Evolutionary conservation across 2,329 filamentous ascomycete genomes (phyloP).

Genomic region (Sphaceloma murrayae): DNA sequence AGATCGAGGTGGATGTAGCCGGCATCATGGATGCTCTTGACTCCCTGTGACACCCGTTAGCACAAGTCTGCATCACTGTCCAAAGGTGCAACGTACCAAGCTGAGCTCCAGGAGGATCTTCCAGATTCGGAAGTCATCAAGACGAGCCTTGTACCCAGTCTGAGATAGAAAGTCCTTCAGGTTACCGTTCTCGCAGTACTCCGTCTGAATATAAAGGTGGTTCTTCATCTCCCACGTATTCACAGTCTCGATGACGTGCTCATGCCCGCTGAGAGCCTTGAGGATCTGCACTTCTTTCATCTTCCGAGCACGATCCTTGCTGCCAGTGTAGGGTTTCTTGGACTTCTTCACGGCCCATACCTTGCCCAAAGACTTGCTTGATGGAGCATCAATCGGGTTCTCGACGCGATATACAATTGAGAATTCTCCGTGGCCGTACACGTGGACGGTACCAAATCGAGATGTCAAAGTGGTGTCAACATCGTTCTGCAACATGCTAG

Average conservation of each 20-base stretch:
- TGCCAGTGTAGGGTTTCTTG: constrained; percentile 66
- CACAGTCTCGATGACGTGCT: constrained; percentile 76
- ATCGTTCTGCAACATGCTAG: constrained; percentile 59
- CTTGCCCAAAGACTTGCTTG: constrained; percentile 25
- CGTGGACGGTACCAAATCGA: constrained; percentile 71
- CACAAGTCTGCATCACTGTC: constrained; percentile 20
- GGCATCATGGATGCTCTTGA: constrained; percentile 81
- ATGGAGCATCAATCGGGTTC: constrained; percentile 31
- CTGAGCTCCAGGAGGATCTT: constrained; percentile 86
- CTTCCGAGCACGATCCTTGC: constrained; percentile 71
- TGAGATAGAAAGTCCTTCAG: constrained; percentile 76
- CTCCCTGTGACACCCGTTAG: constrained; percentile 50
- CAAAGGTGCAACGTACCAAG: constrained; percentile 50
- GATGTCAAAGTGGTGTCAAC: constrained; percentile 64
- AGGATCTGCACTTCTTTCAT: constrained; percentile 76
- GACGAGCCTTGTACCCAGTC: constrained; percentile 69
- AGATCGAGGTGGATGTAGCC: constrained; percentile 79
- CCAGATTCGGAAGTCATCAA: constrained; percentile 98
- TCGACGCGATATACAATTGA: constrained; percentile 82
- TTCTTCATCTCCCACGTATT: constrained; percentile 80
- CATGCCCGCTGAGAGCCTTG: constrained; percentile 63
- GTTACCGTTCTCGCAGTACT: constrained; percentile 91
- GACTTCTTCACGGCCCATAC: constrained; percentile 94
- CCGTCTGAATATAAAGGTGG: constrained; percentile 92
- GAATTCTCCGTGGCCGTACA: constrained; percentile 82